Evolutionary conservation across 495 filamentous ascomycete species (phyloP), one percentile per base, ranked within the genome.

Genomic region (Penicillium herquei): DNA sequence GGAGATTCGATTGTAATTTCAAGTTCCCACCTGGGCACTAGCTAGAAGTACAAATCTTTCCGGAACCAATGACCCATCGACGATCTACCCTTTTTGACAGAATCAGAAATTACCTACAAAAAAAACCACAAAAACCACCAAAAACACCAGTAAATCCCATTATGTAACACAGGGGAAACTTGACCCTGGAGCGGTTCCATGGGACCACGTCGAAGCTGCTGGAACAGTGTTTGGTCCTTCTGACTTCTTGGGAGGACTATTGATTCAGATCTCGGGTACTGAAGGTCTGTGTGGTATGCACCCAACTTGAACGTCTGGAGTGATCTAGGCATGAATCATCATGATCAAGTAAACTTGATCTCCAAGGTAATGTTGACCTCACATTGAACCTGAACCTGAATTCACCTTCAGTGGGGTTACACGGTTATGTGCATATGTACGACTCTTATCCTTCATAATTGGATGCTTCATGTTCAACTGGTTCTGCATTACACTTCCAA

Each of bases 121-220:
- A n/a, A n/a, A n/a, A n/a, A n/a, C n/a, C n/a, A n/a, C n/a, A n/a
- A n/a, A n/a, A n/a, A n/a, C n/a, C n/a, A n/a, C n/a, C n/a, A n/a
- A n/a, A n/a, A n/a, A n/a, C 48, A 53, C 57, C 41, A 35, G 48
- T 41, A 53, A 51, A 56, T 53, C 52, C 58, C 61, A 59, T 67
- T 65, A 65, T 59, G 64, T 67, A 67, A 65, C 52, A 52, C 56
- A 49, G 51, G 54, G 45, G 51, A 51, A 49, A 50, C 11, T 37
- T 42, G 48, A 39, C 48, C 32, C 54, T 47, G 37, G 30, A 37
- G n/a, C 2, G 39, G 49, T 52, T 56, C 51, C 58, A 51, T 55
- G 53, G 57, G 44, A 31, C 26, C 35, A n/a, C 48, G 52, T 56
- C 52, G 59, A 62, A 62, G 42, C 52, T 58, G 52, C 55, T 58